Conservation (phyloP, 768 basidiomycete genomes). For the Boletus rubescentipes region DNA sequence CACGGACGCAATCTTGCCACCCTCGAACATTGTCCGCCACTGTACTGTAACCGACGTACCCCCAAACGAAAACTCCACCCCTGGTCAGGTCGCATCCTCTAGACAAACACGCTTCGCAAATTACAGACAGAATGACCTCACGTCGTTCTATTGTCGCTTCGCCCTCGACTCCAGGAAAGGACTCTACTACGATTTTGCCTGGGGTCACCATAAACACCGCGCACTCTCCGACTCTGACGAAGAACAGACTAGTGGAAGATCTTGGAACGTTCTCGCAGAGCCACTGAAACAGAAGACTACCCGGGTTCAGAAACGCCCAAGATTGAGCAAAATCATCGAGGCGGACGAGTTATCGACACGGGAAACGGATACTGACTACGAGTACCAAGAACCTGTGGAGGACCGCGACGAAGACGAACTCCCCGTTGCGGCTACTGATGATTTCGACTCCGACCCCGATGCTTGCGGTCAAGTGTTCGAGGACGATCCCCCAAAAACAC, state of each 20-base stretch:
- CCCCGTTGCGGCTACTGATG: conserved; percentile 11
- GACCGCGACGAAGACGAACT: conserved; percentile 24
- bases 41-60: conserved; percentile 46
- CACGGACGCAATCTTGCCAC: conserved; percentile 46
- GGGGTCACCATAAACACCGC: conserved; percentile 47
- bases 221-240: conserved; percentile 34
- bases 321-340: conserved; percentile 22
- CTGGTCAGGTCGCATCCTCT: conserved; percentile 9
- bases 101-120: conserved; percentile 11
- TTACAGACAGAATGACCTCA: conserved; percentile 18
- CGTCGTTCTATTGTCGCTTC: conserved; percentile 52
- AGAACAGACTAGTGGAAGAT: conserved; percentile 37
- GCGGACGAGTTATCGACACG: conserved; percentile 19
- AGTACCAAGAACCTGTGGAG: conserved; percentile 19
- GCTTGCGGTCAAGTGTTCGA: conserved; percentile 24
- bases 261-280: conserved; percentile 47
- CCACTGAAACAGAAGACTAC: conserved; percentile 4
- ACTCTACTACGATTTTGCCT: conserved; percentile 60
- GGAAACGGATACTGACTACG: conserved; percentile 23
- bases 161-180: conserved; percentile 61
- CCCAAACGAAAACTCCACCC: conserved; percentile 7
- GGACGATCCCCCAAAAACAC: conserved; percentile 46
- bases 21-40: conserved; percentile 49
- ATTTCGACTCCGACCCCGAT: conserved; percentile 29
- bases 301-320: conserved; percentile 21